Conservation (phyloP, 2,329 filamentous ascomycete species). For the Pochonia chlamydosporia region DNA sequence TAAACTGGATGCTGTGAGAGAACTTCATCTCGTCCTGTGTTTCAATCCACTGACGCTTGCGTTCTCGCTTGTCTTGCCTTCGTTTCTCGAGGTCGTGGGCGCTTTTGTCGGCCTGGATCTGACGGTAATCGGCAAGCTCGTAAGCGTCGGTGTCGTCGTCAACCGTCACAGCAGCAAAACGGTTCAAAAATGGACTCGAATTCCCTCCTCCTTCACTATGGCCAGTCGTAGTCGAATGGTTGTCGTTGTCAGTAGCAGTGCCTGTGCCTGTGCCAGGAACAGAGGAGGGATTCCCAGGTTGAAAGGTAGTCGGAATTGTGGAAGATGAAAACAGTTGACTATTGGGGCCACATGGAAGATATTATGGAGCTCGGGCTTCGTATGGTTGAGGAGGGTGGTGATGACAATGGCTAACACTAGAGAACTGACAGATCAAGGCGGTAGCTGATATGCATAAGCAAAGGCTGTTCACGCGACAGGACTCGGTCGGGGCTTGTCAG, state of each 20-base stretch:
- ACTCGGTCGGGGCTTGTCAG: not conserved
- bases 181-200: constrained; percentile 5
- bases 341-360: constrained; percentile 2
- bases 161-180: constrained; percentile 2
- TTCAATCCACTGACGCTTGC: constrained; percentile 66
- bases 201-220: constrained; percentile 31
- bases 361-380: not conserved
- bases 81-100: constrained; percentile 26
- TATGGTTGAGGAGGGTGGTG: not conserved
- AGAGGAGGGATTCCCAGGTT: constrained; percentile 33
- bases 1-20: constrained; percentile 98
- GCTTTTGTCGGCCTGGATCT: constrained; percentile 22
- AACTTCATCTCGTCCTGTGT: constrained; percentile 94
- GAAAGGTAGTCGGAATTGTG: constrained; percentile 28
- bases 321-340: constrained; percentile 10
- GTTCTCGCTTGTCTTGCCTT: constrained; percentile 40
- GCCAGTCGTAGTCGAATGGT: constrained; percentile 17
- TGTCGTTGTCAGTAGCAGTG: constrained; percentile 15
- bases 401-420: no score
- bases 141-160: constrained; percentile 20
- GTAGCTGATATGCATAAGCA: no score
- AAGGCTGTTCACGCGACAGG: not conserved
- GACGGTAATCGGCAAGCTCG: constrained; percentile 37
- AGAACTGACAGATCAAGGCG: no score
- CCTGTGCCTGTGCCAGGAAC: constrained; percentile 24